Conservation (phyloP, 139 green algal genomes). For the Pseudopediastrum boryanum region DNA sequence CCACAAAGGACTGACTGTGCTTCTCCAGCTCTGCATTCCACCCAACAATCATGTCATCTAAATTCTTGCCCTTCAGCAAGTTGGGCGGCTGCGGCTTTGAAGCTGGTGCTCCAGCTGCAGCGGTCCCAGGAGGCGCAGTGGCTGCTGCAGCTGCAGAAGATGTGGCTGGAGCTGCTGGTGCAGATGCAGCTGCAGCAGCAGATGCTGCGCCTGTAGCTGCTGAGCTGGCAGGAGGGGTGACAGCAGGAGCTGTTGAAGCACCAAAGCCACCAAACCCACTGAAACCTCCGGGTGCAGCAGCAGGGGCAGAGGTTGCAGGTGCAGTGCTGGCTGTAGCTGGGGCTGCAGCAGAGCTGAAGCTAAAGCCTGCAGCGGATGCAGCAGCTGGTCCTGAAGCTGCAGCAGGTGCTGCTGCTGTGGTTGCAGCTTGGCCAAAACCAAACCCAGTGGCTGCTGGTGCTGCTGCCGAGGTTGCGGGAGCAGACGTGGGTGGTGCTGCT, state of each 20-base stretch:
- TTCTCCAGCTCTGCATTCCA: slow-evolving; percentile 76
- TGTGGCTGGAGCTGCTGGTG: neutral
- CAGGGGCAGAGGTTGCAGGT: neutral
- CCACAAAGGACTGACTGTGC: slow-evolving; percentile 79
- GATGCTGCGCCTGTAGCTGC: neutral
- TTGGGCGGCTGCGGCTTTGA: slow-evolving; percentile 11
- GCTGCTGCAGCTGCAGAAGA: neutral
- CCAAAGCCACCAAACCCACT: neutral
- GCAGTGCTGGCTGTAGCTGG: neutral
- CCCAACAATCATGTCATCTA: slow-evolving; percentile 77
- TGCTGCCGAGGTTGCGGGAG: neutral
- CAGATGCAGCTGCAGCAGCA: slow-evolving; percentile 5
- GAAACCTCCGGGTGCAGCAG: slow-evolving; percentile 12
- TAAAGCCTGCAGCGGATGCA: neutral
- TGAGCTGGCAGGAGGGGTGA: neutral
- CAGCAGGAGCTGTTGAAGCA: slow-evolving; percentile 1
- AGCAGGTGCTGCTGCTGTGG: neutral
- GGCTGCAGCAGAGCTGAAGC: slow-evolving; percentile 5
- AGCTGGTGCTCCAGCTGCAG: neutral
- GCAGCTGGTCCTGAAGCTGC: slow-evolving; percentile 8
- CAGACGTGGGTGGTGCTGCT: neutral
- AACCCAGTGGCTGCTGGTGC: slow-evolving; percentile 1
- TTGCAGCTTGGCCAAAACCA: slow-evolving; percentile 8
- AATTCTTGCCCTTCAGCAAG: slow-evolving; percentile 52
- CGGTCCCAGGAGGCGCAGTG: neutral